These are phyloP conservation scores for Shiraia sp. DNA, from an alignment of 2,329 filamentous ascomycete species.

Conservation along the genomic window DNA sequence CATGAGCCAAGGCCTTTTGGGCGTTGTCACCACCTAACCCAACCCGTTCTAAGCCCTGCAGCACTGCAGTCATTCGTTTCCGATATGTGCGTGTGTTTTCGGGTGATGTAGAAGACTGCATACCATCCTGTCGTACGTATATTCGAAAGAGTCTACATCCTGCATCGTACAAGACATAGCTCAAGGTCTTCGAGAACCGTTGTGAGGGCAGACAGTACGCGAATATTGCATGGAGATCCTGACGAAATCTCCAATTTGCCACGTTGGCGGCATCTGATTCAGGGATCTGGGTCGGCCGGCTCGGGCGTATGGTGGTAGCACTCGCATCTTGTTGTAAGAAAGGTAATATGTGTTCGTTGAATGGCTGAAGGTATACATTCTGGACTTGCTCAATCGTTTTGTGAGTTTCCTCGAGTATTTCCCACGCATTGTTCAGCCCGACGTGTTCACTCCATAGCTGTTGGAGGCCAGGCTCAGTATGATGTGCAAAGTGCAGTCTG, in stretches of 20 bases:
- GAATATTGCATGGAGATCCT: conserved; percentile 67
- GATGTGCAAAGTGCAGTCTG: conserved; percentile 46
- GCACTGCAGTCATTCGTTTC: conserved; percentile 58
- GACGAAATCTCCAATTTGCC: conserved; percentile 55
- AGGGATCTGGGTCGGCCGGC: conserved; percentile 42
- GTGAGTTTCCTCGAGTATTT: conserved; percentile 43
- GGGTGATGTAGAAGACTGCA: conserved; percentile 18
- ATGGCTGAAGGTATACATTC: conserved; percentile 41
- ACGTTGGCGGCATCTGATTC: conserved; percentile 20
- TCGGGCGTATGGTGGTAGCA: conserved; percentile 35
- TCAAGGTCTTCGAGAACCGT: conserved; percentile 59
- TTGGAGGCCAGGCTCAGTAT: conserved; percentile 32
- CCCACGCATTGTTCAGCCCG: conserved; percentile 28
- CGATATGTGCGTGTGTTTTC: conserved; percentile 43
- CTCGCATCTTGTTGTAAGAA: conserved; percentile 30
- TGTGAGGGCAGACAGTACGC: conserved; percentile 62
- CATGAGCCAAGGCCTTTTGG: conserved; percentile 71
- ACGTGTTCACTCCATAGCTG: conserved; percentile 37
- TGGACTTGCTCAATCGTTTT: conserved; percentile 42
- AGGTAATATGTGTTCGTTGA: conserved; percentile 40
- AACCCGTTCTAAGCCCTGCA: conserved; percentile 64
- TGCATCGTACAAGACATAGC: conserved; percentile 58
- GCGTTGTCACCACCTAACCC: conserved; percentile 71
- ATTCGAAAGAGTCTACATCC: conserved; percentile 53
- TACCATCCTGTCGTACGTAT: conserved; percentile 30